phyloP scores from a whole-genome alignment of 176 grass and related monocot species.

The Thinopyrum elongatum region DNA sequence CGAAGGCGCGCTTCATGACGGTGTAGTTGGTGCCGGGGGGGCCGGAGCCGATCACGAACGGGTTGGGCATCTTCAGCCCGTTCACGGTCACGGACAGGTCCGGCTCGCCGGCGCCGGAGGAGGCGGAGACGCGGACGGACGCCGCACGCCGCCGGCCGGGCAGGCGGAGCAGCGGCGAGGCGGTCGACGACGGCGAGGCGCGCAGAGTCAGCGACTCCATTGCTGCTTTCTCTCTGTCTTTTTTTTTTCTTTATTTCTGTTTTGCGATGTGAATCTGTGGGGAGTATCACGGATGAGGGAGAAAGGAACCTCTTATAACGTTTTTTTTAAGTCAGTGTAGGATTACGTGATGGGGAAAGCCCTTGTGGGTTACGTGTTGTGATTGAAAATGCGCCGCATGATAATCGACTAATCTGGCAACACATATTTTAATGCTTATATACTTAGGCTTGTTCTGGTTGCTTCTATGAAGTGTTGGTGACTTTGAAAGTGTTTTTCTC shows the following conservation, averaged over 20 bases:
- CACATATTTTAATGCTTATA: no score
- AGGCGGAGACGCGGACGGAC: conserved; percentile 11
- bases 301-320: conserved; percentile 39
- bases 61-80: conserved; percentile 93
- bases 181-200: conserved; percentile 43
- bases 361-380: background rate
- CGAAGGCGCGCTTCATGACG: conserved; percentile 98
- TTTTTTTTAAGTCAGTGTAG: background rate
- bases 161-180: conserved; percentile 30
- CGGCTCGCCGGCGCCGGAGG: conserved; percentile 50
- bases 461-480: no score
- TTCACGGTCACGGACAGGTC: conserved; percentile 87
- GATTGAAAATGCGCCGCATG: background rate
- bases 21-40: conserved; percentile 98
- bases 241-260: background rate
- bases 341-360: background rate
- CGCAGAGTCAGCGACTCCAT: conserved; percentile 70
- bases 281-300: conserved; percentile 32
- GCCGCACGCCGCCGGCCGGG: conserved; percentile 26
- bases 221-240: conserved; percentile 12
- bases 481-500: no score
- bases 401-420: background rate
- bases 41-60: conserved; percentile 97
- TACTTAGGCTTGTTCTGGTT: no score
- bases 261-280: conserved; percentile 41